Conservation (phyloP, 1,139 yeast species). For the Kurtzmaniella quercitrusa region DNA sequence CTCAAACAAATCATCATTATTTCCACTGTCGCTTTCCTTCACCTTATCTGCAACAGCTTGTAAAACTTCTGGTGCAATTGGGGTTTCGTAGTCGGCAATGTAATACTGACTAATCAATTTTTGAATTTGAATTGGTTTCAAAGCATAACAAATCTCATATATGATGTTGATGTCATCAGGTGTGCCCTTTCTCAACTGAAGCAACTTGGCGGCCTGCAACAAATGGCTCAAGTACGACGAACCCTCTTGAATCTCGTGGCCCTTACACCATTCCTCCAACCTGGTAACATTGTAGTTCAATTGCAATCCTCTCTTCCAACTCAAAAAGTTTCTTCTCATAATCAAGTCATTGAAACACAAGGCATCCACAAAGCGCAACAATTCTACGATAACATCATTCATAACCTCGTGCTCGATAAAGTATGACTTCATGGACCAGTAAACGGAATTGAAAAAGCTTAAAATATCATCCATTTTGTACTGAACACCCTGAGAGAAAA, state of each 20-base stretch:
- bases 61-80: slow-evolving; percentile 80
- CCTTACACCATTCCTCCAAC: slow-evolving; percentile 97
- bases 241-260: slow-evolving; percentile 89
- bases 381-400: slow-evolving; percentile 80
- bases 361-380: slow-evolving; percentile 86
- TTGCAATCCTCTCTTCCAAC: slow-evolving; percentile 98
- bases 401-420: slow-evolving; percentile 82
- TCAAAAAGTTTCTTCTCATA: slow-evolving; percentile 89
- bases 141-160: slow-evolving; percentile 91
- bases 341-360: slow-evolving; percentile 93
- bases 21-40: slow-evolving; percentile 54
- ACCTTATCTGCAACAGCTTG: slow-evolving; percentile 84
- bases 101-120: slow-evolving; percentile 85
- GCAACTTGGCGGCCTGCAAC: slow-evolving; percentile 88
- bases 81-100: slow-evolving; percentile 94
- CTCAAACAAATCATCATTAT: slow-evolving; percentile 65
- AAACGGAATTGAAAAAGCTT: slow-evolving; percentile 83
- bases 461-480: slow-evolving; percentile 95
- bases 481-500: slow-evolving; percentile 68
- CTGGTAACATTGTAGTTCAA: slow-evolving; percentile 95
- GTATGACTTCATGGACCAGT: slow-evolving; percentile 92
- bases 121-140: slow-evolving; percentile 92
- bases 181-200: slow-evolving; percentile 88
- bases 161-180: slow-evolving; percentile 89
- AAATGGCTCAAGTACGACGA: slow-evolving; percentile 84